Base-by-base conservation (phyloP, 192 early-diverging fungal genomes). In the Funneliformis geosporum region DNA sequence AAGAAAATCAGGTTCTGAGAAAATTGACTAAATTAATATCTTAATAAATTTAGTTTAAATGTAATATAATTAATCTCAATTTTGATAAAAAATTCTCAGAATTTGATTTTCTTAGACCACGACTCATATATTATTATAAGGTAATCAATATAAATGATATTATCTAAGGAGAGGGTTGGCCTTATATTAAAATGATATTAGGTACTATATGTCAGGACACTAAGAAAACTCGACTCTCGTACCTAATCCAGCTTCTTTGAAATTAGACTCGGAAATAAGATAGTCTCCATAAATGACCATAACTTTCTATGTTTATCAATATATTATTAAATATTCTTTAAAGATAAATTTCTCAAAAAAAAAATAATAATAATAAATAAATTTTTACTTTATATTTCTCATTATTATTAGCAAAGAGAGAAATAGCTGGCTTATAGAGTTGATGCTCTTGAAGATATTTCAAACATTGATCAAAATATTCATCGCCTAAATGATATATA, bases 241-340 rank as follows among this genome's bases (percentile, higher is more conserved):
- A 89, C 88, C 76, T 38, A 92, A 83, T 39, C 88, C 95, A 25
- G 93, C 91, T 75, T 95, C 92, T 25, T 80, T 86, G 83, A 92
- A 92, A 23, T 90, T 80, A 11, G 85, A 86, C 40, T 80, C 82
- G 3, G 82, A 59, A 10, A 85, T 85, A 70, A 94, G 80, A 75
- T 91, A 84, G 43, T 93, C 91, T 18, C 91, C 96, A 80, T 93
- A 94, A 23, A 86, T 78, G 8, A 65, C 43, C 47, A 92, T 59
- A 10, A 88, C 66, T 14, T 44, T 55, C 76, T 84, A 40, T 68
- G 5, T 66, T 33, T 47, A 46, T 50, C 0, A 40, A 50, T 25
- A 61, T 69, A 25, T 46, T 8, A 46, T 10, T 11, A 47, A 50
- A 50, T n/a, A n/a, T n/a, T n/a, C n/a, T 16, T 43, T 43, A 43